These are phyloP conservation scores for Myriosclerotinia scirpicola DNA, from an alignment of 2,329 filamentous ascomycete species.

Conservation along the genomic window DNA sequence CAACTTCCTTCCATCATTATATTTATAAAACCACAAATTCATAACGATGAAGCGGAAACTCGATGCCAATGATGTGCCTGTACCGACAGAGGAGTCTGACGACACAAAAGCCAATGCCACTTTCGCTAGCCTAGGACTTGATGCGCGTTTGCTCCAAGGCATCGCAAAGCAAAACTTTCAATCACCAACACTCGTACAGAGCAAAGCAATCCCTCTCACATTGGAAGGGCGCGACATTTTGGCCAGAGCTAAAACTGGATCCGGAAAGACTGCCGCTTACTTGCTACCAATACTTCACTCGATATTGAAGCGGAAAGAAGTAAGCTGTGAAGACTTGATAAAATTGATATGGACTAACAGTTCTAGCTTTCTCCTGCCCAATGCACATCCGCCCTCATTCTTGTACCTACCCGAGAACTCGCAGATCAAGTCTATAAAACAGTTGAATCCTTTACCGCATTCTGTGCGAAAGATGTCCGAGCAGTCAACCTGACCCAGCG, in stretches of 20 bases:
- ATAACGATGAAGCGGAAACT: slow-evolving; percentile 61
- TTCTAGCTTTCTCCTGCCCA: slow-evolving; percentile 51
- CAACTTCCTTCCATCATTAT: slow-evolving; percentile 14
- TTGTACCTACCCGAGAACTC: slow-evolving; percentile 92
- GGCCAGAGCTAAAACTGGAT: slow-evolving; percentile 90
- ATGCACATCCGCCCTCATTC: slow-evolving; percentile 73
- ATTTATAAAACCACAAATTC: slow-evolving; percentile 8
- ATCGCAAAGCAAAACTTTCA: slow-evolving; percentile 81
- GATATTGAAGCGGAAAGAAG: slow-evolving; percentile 75
- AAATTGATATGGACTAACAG: slow-evolving; percentile 27
- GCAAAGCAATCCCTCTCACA: slow-evolving; percentile 81
- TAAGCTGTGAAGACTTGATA: slow-evolving; percentile 37
- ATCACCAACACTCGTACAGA: slow-evolving; percentile 85
- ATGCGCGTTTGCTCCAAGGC: slow-evolving; percentile 81
- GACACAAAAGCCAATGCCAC: slow-evolving; percentile 43
- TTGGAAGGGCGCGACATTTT: slow-evolving; percentile 86
- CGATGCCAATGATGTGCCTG: slow-evolving; percentile 54
- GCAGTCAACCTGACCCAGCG: slow-evolving; percentile 87
- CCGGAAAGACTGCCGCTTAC: slow-evolving; percentile 97
- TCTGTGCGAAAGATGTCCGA: slow-evolving; percentile 80
- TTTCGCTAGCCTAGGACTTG: slow-evolving; percentile 78
- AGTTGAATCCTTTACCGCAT: slow-evolving; percentile 73
- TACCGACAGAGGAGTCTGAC: slow-evolving; percentile 40
- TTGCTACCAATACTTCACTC: slow-evolving; percentile 83
- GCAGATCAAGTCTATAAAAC: slow-evolving; percentile 85